phyloP scores from a whole-genome alignment of 208 protist genomes.

The Trypanosoma avium region DNA sequence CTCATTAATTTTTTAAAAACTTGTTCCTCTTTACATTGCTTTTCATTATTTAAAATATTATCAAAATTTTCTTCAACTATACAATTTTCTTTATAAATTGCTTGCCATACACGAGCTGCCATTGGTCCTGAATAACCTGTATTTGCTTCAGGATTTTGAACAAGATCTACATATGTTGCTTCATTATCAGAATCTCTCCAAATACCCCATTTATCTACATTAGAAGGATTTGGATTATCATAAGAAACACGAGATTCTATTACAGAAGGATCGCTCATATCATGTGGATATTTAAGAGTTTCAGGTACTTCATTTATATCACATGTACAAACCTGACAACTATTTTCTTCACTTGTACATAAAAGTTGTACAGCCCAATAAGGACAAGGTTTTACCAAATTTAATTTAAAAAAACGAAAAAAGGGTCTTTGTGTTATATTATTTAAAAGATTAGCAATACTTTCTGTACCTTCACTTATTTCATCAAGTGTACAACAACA shows the following conservation, averaged over 20 bases:
- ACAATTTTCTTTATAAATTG: conserved; percentile 89
- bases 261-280: conserved; percentile 77
- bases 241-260: conserved; percentile 36
- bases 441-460: conserved; percentile 61
- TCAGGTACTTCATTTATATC: conserved; percentile 71
- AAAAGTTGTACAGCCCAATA: conserved; percentile 85
- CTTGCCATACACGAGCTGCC: conserved; percentile 71
- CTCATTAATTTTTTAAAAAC: conserved; percentile 76
- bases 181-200: conserved; percentile 44
- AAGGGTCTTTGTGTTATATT: conserved; percentile 65
- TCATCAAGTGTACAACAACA: conserved; percentile 61
- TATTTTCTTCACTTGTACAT: conserved; percentile 75
- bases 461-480: conserved; percentile 43
- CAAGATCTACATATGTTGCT: conserved; percentile 78
- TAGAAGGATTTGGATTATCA: conserved; percentile 24
- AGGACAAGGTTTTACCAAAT: conserved; percentile 76
- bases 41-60: neutral
- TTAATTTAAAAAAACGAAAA: conserved; percentile 91
- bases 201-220: conserved; percentile 58
- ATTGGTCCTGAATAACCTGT: conserved; percentile 84
- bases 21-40: conserved; percentile 53
- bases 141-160: conserved; percentile 83
- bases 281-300: conserved; percentile 45
- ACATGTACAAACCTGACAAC: conserved; percentile 81
- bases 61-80: conserved; percentile 16